Conservation (phyloP, 176 grass and related monocot species). For the Chrysopogon serrulatus region DNA sequence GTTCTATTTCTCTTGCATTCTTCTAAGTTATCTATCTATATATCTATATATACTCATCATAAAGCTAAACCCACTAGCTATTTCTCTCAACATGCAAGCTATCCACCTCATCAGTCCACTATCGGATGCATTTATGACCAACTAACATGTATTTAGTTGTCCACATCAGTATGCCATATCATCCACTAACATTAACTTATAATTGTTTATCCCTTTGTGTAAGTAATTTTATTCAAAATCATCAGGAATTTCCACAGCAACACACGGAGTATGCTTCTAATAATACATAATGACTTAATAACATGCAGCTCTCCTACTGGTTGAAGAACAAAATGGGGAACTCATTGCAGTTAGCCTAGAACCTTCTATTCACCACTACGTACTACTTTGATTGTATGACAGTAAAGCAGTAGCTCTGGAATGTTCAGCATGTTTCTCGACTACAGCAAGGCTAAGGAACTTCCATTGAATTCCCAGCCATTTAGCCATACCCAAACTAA, state of each 20-base stretch:
- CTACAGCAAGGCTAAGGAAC: neutral
- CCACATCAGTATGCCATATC: no score
- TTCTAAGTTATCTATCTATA: neutral
- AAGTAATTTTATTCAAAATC: no score
- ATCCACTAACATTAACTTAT: no score
- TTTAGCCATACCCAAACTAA: slow-evolving; percentile 2
- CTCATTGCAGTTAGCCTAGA: neutral
- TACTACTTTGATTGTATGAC: neutral
- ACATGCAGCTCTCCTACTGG: neutral
- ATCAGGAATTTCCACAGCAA: no score
- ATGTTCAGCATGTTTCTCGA: neutral
- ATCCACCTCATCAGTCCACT: no score
- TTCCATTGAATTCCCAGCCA: neutral
- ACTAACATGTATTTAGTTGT: no score
- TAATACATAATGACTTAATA: neutral
- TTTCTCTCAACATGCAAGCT: no score
- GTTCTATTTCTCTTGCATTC: neutral
- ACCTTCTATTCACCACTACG: neutral
- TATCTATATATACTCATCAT: no score
- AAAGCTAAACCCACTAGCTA: no score
- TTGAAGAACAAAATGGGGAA: neutral
- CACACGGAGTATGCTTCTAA: no score
- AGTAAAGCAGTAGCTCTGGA: neutral
- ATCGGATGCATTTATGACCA: no score
- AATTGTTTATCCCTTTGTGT: no score